Evolutionary conservation across 768 basidiomycete species (phyloP).

Genomic region (Tylopilus sp.): DNA sequence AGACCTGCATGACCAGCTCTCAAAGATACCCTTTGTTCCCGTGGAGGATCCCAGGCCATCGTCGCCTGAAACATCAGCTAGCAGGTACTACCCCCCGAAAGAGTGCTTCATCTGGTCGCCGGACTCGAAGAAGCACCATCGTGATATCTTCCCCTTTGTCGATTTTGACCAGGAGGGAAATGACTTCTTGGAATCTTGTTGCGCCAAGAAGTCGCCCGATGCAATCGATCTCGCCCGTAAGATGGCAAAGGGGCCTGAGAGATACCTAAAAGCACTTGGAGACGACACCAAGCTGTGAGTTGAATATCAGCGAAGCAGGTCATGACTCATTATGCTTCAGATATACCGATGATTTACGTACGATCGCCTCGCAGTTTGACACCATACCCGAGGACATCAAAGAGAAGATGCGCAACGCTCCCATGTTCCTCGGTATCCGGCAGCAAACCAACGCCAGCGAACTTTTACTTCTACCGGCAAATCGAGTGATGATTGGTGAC

Average conservation of each 20-base stretch:
- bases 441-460: neutral
- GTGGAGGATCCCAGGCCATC: neutral
- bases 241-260: conserved; percentile 5
- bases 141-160: conserved; percentile 10
- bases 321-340: conserved; percentile 4
- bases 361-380: conserved; percentile 11
- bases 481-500: conserved; percentile 9
- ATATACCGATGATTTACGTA: conserved; percentile 13
- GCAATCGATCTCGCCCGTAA: conserved; percentile 9
- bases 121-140: conserved; percentile 5
- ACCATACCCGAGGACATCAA: conserved; percentile 8
- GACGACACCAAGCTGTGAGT: conserved; percentile 3
- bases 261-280: conserved; percentile 1
- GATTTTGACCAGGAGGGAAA: conserved; percentile 6
- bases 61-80: neutral
- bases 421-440: conserved; percentile 6
- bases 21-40: conserved; percentile 13
- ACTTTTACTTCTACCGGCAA: conserved; percentile 8
- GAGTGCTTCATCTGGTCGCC: conserved; percentile 12
- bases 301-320: neutral
- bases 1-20: conserved; percentile 5
- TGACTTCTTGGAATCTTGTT: conserved; percentile 11
- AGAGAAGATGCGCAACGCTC: conserved; percentile 2
- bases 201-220: conserved; percentile 12
- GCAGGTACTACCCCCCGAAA: conserved; percentile 5